Base-by-base conservation (phyloP, 257 asterid species). In the Nicotiana attenuata region DNA sequence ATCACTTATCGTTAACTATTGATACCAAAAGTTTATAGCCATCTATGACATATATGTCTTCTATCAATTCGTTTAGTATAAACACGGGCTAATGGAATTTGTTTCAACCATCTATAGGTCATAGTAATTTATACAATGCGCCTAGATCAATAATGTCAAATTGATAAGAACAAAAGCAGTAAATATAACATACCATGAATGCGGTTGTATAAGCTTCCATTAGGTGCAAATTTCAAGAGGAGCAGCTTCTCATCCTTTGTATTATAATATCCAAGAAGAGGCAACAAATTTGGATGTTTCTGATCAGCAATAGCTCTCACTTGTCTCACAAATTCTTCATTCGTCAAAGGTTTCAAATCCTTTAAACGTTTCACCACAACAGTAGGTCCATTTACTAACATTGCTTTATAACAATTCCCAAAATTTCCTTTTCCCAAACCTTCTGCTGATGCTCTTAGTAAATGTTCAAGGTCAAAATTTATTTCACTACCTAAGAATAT, bases 381-480 rank as follows among this genome's bases (percentile, higher is more conserved):
- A 10, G 67, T 91, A 10, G 65, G 83, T 50, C 95, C 95, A 7
- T 68, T 57, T 19, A 85, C 97, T 60, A 91, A 75, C 89, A 87
- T 56, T 14, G 96, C 92, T 87, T 87, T 94, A 29, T 94, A 94
- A 80, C 96, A 94, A 73, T 89, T 91, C 7, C 97, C 98, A 69
- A 94, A 92, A 68, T 87, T 92, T 4, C 97, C 98, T 47, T 85
- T 85, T 0, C 97, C 97, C 28, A 94, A 83, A 19, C 97, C 97
- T 78, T 92, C 97, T 0, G 98, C 97, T 3, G 97, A 91, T 4
- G 98, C 95, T 76, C 86, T 89, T 57, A 94, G 76, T 63, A 94
- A 87, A 81, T 94, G 95, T 22, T 90, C 98, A 0, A 92, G 90
- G 80, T 90, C 95, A 57, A 92, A 90, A 5, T 26, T 69, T 7